Base-by-base conservation (phyloP, 345 rosid genomes). In the Geranium brycei region DNA sequence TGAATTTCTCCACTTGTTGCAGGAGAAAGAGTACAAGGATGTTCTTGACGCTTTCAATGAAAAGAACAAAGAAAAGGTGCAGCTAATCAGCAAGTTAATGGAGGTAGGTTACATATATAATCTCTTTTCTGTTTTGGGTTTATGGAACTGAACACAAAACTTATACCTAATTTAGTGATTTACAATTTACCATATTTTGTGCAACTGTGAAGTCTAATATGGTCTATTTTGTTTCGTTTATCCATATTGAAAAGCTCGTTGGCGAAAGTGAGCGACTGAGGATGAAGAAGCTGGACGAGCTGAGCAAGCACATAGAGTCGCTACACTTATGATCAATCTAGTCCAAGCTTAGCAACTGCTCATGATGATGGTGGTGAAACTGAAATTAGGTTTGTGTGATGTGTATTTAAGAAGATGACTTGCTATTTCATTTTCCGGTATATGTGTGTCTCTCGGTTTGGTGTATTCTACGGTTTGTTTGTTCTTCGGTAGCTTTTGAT, bases 211-310 rank as follows among this genome's bases (percentile, higher is more conserved):
- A 31, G 14, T 16, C 68, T 40, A 0, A 59, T 58, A 58, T 12
- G 47, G 31, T 59, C 23, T n/a, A 17, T 66, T 51, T 58, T 23
- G 30, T 17, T 4, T 12, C 5, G 17, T 28, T 58, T 60, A 2
- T 12, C 28, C 14, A 17, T 15, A 31, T 60, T 60, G 64, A 16
- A 61, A 73, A 79, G 82, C 65, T 79, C 66, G 80, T 71, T 64
- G 62, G 74, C 31, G 82, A 79, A 58, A 79, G 82, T 51, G 82
- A 79, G 71, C 71, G 41, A 47, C 4, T 65, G 73, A 76, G 82
- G 78, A 16, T 79, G 80, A 76, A 79, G 80, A 79, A 79, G 64
- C 78, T 79, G 65, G 82, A 79, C 51, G 82, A 79, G 69, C 58
- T 79, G 73, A 79, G 69, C 73, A 76, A 71, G 62, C 68, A 64